A percentile compares a stretch with the other conserved stretches of the same genome.
These are phyloP conservation scores for Phytopythium cucurbitacearum DNA, from an alignment of 352 stramenopile genomes.

Conservation along the genomic window DNA sequence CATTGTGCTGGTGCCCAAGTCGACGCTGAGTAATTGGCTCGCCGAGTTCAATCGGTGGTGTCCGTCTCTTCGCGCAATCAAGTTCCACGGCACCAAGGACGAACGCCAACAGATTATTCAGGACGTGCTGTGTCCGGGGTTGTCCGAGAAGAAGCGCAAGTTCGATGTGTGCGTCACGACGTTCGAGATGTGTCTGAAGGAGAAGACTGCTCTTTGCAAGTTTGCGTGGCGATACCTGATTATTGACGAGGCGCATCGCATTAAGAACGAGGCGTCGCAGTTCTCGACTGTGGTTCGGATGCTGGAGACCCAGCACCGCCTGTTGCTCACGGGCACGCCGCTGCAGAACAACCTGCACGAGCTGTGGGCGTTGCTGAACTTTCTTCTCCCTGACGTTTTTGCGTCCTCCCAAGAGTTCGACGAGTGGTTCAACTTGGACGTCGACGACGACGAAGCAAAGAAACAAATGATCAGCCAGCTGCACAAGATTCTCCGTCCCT, in stretches of 20 bases:
- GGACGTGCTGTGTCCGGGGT: conserved; percentile 85
- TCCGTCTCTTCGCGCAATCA: conserved; percentile 88
- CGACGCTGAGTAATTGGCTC: conserved; percentile 93
- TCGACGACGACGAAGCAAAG: conserved; percentile 86
- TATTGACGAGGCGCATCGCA: conserved; percentile 86
- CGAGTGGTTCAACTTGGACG: conserved; percentile 87
- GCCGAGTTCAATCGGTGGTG: conserved; percentile 92
- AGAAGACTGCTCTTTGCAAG: conserved; percentile 85
- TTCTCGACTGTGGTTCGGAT: conserved; percentile 84
- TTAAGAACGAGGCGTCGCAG: conserved; percentile 88
- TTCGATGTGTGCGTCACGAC: conserved; percentile 97
- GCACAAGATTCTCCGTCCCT: conserved; percentile 90
- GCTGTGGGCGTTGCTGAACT: conserved; percentile 93
- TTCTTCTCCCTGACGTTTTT: conserved; percentile 93
- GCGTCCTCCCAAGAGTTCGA: conserved; percentile 83
- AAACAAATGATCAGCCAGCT: conserved; percentile 89
- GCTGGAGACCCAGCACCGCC: conserved; percentile 76
- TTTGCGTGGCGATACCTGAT: conserved; percentile 89
- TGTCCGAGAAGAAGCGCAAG: conserved; percentile 89
- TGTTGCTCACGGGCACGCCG: conserved; percentile 94
- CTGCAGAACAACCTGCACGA: conserved; percentile 96
- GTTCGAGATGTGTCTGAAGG: conserved; percentile 95
- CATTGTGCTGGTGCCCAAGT: conserved; percentile 94
- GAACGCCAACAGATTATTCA: conserved; percentile 84
- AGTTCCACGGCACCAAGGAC: conserved; percentile 91